Evolutionary conservation across 129 eudicot genomes (phyloP), one percentile per base, ranked within the genome.

Genomic region (Flaveria sonorensis): DNA sequence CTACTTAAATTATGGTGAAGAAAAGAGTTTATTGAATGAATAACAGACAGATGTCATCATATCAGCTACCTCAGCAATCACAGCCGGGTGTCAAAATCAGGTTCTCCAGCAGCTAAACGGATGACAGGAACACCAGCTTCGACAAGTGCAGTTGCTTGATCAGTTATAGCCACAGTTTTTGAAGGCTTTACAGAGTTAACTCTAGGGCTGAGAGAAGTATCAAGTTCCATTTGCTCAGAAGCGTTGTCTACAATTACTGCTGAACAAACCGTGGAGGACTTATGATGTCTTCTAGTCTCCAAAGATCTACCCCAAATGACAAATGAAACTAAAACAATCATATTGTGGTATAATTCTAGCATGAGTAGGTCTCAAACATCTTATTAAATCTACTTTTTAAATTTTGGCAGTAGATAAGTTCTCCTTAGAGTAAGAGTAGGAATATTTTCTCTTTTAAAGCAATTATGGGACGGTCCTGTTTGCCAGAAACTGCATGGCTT

Each of bases 121-220:
- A 93, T 93, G 36, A 93, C 96, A 47, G 98, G 98, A 72, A 93
- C 93, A 77, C 98, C 98, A 79, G 98, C 96, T 89, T 93, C 97
- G 68, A 82, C 97, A 83, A 93, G 98, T 15, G 97, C 92, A 70
- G 91, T 88, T 68, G 97, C 98, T 75, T 84, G 96, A 76, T 91
- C 98, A 19, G 96, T 90, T 71, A 93, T 90, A 15, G 93, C 97
- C 73, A 93, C 90, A 1, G 98, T 93, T 82, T 90, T 93, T 52
- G 97, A 93, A 68, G 98, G 98, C 88, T 89, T 89, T 19, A 93
- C 88, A 0, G 98, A 89, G 61, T 91, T 93, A 21, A 93, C 98
- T 86, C 97, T 81, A 62, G 98, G 97, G 80, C 98, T 93, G 23
- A 93, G 76, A 50, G 91, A 78, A 21, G 83, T 81, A 83, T 93